Base-by-base conservation (phyloP, 78 protist species). In the Monocercomonoides exilis region DNA sequence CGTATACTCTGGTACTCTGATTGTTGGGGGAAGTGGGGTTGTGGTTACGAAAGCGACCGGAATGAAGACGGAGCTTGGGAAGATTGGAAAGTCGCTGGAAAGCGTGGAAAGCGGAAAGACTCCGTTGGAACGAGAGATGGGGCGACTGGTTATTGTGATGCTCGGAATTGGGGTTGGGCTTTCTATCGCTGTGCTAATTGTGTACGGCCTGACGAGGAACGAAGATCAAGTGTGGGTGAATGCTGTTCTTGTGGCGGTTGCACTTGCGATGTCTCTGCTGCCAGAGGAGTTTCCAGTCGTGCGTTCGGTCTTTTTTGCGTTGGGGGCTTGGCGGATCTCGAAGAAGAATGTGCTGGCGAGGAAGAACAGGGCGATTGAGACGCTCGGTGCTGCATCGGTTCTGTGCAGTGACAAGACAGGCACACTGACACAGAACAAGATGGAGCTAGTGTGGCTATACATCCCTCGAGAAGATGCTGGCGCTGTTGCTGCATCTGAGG, bases 381-480 rank as follows among this genome's bases (percentile, higher is more conserved):
- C 82, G 5, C 82, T 79, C 45, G 82, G 82, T 4, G 82, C 82
- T 21, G 82, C 82, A 33, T 33, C 82, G 11, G 82, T 79, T 21
- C 82, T 79, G 11, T 79, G 82, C 82, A 79, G 45, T 38, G 82
- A 79, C 82, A 89, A 89, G 64, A 89, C 91, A 41, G 91, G 91
- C 29, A 89, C 91, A 29, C 84, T 89, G 79, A 89, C 91, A n/a
- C 81, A 29, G 44, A 89, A 89, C 88, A 44, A 85, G 80, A 84
- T 89, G 87, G 3, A 46, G 77, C 44, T 88, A 3, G 80, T 81
- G 36, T 44, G 44, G 3, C 89, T 35, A 2, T 70, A 41, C 43
- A 21, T 79, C 70, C 70, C 70, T 54, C 70, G 21, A n/a, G n/a
- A n/a, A n/a, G n/a, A n/a, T n/a, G n/a, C n/a, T n/a, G n/a, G n/a